Conservation (phyloP, 371 early-diverging fungal genomes). For the Apophysomyces variabilis region DNA sequence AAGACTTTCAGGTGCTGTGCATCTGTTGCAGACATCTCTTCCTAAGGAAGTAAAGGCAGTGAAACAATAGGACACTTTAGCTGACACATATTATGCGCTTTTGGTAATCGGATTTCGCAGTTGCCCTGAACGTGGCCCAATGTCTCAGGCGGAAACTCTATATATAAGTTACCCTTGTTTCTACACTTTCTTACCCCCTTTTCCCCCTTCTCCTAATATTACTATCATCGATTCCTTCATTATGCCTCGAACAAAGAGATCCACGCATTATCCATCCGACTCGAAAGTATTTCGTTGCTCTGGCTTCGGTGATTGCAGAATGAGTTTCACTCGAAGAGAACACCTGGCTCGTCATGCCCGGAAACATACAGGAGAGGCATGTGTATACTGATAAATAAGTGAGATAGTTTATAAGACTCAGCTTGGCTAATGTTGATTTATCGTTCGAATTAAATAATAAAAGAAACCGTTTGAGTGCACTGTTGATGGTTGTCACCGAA, state of each 20-base stretch:
- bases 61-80: background rate
- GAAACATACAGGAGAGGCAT: slow-evolving; percentile 65
- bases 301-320: slow-evolving; percentile 59
- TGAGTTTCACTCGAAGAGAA: slow-evolving; percentile 67
- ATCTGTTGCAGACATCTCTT: slow-evolving; percentile 11
- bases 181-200: slow-evolving; percentile 9
- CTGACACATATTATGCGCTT: slow-evolving; percentile 1
- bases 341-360: slow-evolving; percentile 62
- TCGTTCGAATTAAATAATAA: slow-evolving; percentile 7
- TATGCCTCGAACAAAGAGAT: slow-evolving; percentile 16
- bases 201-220: slow-evolving; percentile 1
- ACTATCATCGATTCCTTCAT: background rate
- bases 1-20: slow-evolving; percentile 39
- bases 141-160: background rate
- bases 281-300: slow-evolving; percentile 62
- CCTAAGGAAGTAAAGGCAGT: background rate
- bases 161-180: slow-evolving; percentile 4
- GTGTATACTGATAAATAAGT: background rate
- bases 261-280: slow-evolving; percentile 17
- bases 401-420: background rate
- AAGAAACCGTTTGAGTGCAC: slow-evolving; percentile 64
- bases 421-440: background rate
- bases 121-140: background rate
- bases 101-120: background rate
- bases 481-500: slow-evolving; percentile 56